A percentile compares a stretch with the other conserved stretches of the same genome.
Conservation (phyloP, 129 eudicot species). For the Helianthus tuberosus region DNA sequence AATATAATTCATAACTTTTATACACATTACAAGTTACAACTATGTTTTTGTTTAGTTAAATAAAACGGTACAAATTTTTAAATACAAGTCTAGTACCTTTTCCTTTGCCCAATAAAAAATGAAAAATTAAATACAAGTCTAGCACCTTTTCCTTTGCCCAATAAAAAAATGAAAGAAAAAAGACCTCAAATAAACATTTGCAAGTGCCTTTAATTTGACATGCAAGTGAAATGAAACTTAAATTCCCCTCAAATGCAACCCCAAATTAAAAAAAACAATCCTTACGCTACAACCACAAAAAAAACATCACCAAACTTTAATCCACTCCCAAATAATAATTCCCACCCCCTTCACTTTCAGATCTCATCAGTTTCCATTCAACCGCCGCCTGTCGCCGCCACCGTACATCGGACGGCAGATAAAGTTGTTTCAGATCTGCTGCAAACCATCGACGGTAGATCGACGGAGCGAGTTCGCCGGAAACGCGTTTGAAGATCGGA, state of each 20-base stretch:
- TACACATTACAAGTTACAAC: too few species aligned
- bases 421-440: constrained; percentile 8
- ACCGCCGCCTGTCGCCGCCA: background rate
- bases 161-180: background rate
- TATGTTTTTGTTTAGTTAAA: too few species aligned
- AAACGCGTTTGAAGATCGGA: constrained; percentile 1
- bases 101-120: background rate
- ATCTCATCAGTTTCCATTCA: constrained; percentile 24
- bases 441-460: constrained; percentile 8
- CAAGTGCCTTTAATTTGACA: background rate
- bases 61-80: too few species aligned
- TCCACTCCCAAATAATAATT: constrained; percentile 34
- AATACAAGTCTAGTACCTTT: background rate
- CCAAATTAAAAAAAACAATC: constrained; percentile 21
- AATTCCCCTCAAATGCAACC: constrained; percentile 29
- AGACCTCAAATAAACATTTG: background rate
- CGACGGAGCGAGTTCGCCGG: background rate
- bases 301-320: constrained; percentile 9
- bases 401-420: background rate
- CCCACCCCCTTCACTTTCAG: constrained; percentile 29
- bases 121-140: too few species aligned
- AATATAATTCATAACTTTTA: too few species aligned
- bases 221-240: constrained; percentile 28
- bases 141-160: background rate
- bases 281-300: constrained; percentile 33